Evolutionary conservation across 2,329 filamentous ascomycete species (phyloP), one percentile per base, ranked within the genome.

Genomic region (Colletotrichum lindemuthianum): DNA sequence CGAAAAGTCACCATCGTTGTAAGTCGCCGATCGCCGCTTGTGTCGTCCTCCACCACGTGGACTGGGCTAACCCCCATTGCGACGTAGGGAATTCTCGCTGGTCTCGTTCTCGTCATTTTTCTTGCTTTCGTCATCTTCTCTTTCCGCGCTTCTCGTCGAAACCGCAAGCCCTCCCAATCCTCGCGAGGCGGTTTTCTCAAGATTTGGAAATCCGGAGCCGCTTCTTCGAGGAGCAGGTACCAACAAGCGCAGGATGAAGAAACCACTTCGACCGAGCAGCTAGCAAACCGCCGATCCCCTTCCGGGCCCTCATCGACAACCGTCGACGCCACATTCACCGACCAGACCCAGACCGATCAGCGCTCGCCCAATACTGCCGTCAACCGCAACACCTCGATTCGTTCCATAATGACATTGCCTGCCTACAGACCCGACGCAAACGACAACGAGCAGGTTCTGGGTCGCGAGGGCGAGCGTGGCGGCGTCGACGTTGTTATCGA

Each of bases 331-430:
- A 52, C 67, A 8, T 48, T 65, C 40, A 69, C 64, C 44, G 70
- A 71, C 60, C 34, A 67, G 16, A 32, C 70, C 24, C 69, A 70
- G 15, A 61, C 63, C 44, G 60, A 66, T 44, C 40, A 61, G 36
- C 66, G 68, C n/a, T 70, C 69, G 33, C 68, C 71, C 61, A 69
- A 72, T 69, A 59, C 75, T 40, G 78, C 75, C 1, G 87, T 97
- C 11, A 92, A 95, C 73, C 87, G 95, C 37, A 91, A 95, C 71
- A 93, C 92, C 1, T 96, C 92, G 8, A 84, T 98, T 49, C 90
- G 95, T 59, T 97, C 93, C n/a, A 89, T 98, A 60, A 96, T 97
- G 86, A 98, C 96, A 0, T 80, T 99, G 3, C 96, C 96, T 0
- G 86, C 92, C 0, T 99, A 99, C 76, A 90, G 91, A 3, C 86